phyloP scores from a whole-genome alignment of 306 rosid genomes.

The Albizia julibrissin region DNA sequence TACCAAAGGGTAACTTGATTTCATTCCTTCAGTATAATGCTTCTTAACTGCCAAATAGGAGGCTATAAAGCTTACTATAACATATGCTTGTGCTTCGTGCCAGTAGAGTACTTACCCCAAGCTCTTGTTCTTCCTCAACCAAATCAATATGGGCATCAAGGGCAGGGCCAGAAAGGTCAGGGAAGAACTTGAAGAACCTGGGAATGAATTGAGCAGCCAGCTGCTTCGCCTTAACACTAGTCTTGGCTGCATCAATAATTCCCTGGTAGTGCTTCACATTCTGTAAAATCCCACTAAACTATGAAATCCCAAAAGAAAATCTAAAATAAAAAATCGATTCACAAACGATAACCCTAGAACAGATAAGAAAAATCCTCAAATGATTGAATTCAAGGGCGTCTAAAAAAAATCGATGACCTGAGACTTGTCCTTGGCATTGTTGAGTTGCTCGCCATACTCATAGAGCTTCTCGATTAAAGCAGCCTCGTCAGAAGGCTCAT shows the following conservation, averaged over 20 bases:
- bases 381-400: not conserved
- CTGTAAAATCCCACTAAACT: conserved; percentile 37
- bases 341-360: conserved; percentile 36
- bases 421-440: conserved; percentile 82
- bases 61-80: not conserved
- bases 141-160: conserved; percentile 82
- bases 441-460: conserved; percentile 91
- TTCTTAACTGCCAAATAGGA: not conserved
- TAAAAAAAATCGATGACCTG: conserved; percentile 49
- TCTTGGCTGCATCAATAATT: conserved; percentile 82
- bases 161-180: conserved; percentile 75
- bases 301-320: conserved; percentile 16
- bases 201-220: conserved; percentile 96
- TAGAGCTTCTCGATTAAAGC: conserved; percentile 84
- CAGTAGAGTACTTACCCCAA: conserved; percentile 65
- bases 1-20: not conserved
- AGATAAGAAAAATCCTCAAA: not conserved
- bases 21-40: not conserved
- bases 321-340: not conserved
- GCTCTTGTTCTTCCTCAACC: conserved; percentile 85
- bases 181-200: conserved; percentile 88
- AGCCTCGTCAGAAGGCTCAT: conserved; percentile 74
- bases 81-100: not conserved
- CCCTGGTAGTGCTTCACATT: conserved; percentile 78
- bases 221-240: conserved; percentile 90